A percentile compares a stretch with the other conserved stretches of the same genome.
These are phyloP conservation scores for Sedum album DNA, from an alignment of 164 flowering plant species.

Conservation along the genomic window DNA sequence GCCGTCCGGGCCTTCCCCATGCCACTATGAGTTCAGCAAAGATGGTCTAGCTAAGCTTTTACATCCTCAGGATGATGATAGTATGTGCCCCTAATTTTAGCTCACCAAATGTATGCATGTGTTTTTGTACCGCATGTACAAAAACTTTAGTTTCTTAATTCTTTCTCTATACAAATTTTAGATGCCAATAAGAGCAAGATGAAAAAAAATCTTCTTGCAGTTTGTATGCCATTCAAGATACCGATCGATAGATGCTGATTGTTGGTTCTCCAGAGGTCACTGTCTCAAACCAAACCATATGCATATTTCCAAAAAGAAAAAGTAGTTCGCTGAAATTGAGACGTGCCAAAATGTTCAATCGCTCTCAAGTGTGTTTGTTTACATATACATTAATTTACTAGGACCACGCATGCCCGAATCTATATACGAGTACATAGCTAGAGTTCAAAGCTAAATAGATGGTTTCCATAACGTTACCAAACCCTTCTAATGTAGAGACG, in stretches of 20 bases:
- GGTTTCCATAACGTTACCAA: not conserved
- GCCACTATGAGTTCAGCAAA: constrained; percentile 25
- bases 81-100: constrained; percentile 13
- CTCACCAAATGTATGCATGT: not conserved
- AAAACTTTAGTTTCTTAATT: not conserved
- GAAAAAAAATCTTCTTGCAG: too few relatives aligned
- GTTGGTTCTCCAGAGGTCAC: not conserved
- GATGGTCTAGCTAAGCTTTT: not conserved
- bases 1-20: constrained; percentile 39
- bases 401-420: not conserved
- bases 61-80: constrained; percentile 9
- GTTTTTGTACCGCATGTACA: not conserved
- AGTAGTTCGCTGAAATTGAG: not conserved
- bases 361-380: not conserved
- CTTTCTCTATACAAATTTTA: not conserved
- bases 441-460: not conserved
- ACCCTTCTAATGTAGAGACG: not conserved
- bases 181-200: too few relatives aligned
- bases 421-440: not conserved
- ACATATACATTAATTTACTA: not conserved
- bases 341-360: not conserved
- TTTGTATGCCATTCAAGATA: not conserved
- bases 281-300: not conserved
- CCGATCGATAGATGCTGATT: not conserved
- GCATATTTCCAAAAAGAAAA: not conserved